Evolutionary conservation across 805 yeast genomes (phyloP).

Genomic region (Wickerhamiella vanderwaltii): DNA sequence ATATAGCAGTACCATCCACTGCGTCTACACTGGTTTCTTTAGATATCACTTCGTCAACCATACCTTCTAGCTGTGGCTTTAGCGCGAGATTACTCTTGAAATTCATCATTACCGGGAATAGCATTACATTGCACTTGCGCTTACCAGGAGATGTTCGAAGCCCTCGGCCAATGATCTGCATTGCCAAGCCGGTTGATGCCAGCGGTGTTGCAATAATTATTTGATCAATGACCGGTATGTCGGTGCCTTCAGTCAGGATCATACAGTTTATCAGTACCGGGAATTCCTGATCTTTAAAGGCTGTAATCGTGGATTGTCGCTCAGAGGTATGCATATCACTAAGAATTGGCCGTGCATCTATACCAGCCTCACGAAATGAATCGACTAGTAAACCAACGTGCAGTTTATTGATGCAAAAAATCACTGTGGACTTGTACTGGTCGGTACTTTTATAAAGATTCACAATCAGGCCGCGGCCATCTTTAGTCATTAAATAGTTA

Average conservation of each 20-base stretch:
- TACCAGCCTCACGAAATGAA: conserved; percentile 43
- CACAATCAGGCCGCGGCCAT: conserved; percentile 36
- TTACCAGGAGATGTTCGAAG: conserved; percentile 53
- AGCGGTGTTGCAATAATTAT: conserved; percentile 73
- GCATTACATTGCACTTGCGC: conserved; percentile 51
- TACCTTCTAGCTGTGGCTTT: not conserved
- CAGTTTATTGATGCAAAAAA: conserved; percentile 64
- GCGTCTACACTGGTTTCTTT: not conserved
- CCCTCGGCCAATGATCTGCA: conserved; percentile 91
- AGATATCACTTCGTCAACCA: not conserved
- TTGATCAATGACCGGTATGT: conserved; percentile 79
- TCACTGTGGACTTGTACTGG: conserved; percentile 46
- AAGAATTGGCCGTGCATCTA: conserved; percentile 60
- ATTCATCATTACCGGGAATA: conserved; percentile 11
- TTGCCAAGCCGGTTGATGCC: conserved; percentile 51
- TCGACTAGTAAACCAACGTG: conserved; percentile 49
- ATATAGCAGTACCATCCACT: too few species aligned
- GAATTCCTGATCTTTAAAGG: conserved; percentile 49
- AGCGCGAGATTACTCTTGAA: not conserved
- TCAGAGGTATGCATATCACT: conserved; percentile 46
- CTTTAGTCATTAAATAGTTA: conserved; percentile 8
- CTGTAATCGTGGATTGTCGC: conserved; percentile 41
- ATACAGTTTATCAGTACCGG: conserved; percentile 78
- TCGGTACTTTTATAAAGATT: conserved; percentile 35
- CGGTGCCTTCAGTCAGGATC: conserved; percentile 90